phyloP scores from a whole-genome alignment of 257 asterid species.

The Thymus mandschuricus region DNA sequence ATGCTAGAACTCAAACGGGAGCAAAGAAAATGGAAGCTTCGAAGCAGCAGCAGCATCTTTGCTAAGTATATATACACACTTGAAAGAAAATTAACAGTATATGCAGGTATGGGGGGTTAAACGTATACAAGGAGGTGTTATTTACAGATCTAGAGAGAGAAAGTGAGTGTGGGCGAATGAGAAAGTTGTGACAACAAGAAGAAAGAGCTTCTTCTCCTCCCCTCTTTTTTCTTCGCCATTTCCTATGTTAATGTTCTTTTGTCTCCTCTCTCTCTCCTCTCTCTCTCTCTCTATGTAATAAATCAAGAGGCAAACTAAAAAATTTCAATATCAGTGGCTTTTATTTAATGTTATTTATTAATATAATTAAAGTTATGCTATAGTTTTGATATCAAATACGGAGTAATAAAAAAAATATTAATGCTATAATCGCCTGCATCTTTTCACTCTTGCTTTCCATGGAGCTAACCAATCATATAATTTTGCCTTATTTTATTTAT shows the following conservation, averaged over 20 bases:
- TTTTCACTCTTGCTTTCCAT: slow-evolving; percentile 22
- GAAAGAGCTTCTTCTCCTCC: slow-evolving; percentile 45
- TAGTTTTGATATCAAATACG: neutral
- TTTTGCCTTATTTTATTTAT: neutral
- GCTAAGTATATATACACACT: slow-evolving; percentile 28
- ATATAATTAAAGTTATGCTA: neutral
- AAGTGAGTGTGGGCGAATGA: slow-evolving; percentile 35
- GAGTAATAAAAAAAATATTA: neutral
- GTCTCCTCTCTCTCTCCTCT: slow-evolving; percentile 30
- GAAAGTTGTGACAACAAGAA: slow-evolving; percentile 40
- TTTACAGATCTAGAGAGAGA: slow-evolving; percentile 70
- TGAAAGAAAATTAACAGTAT: neutral
- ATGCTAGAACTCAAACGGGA: slow-evolving; percentile 25
- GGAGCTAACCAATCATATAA: slow-evolving; percentile 21
- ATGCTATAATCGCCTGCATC: slow-evolving; percentile 17
- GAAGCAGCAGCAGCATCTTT: slow-evolving; percentile 36
- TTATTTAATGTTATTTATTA: slow-evolving; percentile 26
- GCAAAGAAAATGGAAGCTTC: slow-evolving; percentile 26
- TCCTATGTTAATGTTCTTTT: slow-evolving; percentile 57
- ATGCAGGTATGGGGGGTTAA: neutral
- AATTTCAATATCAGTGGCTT: slow-evolving; percentile 30
- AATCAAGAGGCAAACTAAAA: slow-evolving; percentile 2
- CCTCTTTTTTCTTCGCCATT: slow-evolving; percentile 63
- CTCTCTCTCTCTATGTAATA: slow-evolving; percentile 27
- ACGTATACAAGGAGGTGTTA: slow-evolving; percentile 26